Percentiles rank a stretch among this genome's conserved stretches.
Conservation (phyloP, 2,329 filamentous ascomycete genomes). For the Neopestalotiopsis clavispora region DNA sequence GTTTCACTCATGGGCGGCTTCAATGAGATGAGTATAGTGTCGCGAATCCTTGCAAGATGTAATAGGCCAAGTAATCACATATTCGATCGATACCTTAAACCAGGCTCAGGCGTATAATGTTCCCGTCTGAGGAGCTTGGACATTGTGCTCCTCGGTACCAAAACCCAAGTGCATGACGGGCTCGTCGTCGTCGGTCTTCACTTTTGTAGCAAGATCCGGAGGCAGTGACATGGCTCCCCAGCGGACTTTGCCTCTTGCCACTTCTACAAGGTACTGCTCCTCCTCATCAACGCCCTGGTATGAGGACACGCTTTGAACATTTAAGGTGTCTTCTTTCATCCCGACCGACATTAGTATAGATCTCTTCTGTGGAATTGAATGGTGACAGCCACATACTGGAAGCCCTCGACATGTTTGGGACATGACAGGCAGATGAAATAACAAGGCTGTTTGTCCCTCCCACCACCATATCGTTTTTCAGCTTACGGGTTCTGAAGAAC, state of each 20-base stretch:
- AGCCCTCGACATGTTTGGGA: constrained; percentile 1
- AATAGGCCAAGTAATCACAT: neutral
- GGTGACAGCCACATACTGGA: neutral
- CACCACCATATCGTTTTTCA: constrained; percentile 25
- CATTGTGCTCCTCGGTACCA: neutral
- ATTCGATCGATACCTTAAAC: neutral
- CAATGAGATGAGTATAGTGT: too few species aligned
- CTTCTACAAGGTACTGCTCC: neutral
- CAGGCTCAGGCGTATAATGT: neutral
- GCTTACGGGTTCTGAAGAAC: constrained; percentile 21
- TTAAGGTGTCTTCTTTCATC: too few species aligned
- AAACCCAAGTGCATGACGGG: neutral
- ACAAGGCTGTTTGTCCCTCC: constrained; percentile 28
- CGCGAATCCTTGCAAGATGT: too few species aligned
- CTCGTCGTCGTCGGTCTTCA: neutral
- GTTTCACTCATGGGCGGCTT: too few species aligned
- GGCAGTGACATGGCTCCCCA: constrained; percentile 9
- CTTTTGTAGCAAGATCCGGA: neutral
- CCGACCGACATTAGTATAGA: neutral
- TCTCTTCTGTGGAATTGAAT: neutral
- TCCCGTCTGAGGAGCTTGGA: neutral
- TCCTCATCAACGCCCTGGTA: neutral
- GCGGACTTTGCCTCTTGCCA: neutral
- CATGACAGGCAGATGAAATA: constrained; percentile 29
- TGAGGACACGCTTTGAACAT: too few species aligned